phyloP scores from a whole-genome alignment of 2,329 filamentous ascomycete genomes.

The Microsporum canis region DNA sequence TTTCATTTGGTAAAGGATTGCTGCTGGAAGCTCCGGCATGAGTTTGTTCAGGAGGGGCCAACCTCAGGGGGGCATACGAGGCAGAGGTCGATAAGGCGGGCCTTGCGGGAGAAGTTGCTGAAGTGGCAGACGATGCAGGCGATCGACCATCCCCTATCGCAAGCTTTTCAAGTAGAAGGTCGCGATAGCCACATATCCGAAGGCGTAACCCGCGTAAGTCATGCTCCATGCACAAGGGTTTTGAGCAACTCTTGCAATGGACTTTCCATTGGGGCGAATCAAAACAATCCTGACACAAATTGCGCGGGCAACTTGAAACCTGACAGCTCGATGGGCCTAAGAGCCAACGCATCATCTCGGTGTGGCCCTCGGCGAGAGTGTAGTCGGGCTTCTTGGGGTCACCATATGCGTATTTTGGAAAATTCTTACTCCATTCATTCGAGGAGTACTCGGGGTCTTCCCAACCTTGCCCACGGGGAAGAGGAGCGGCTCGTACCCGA shows the following conservation, averaged over 20 bases:
- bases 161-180: conserved; percentile 41
- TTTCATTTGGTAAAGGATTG: not conserved
- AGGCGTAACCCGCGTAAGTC: conserved; percentile 47
- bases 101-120: conserved; percentile 13
- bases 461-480: conserved; percentile 44
- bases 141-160: conserved; percentile 23
- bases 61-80: conserved; percentile 3
- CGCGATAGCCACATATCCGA: conserved; percentile 47
- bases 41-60: not conserved
- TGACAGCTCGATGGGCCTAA: conserved; percentile 37
- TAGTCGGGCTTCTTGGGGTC: conserved; percentile 31
- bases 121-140: conserved; percentile 14
- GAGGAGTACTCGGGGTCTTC: conserved; percentile 44
- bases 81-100: not conserved
- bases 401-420: conserved; percentile 31
- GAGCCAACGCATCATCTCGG: conserved; percentile 37
- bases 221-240: conserved; percentile 48
- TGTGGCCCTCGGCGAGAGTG: conserved; percentile 29
- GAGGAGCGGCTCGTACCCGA: conserved; percentile 45
- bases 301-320: conserved; percentile 43
- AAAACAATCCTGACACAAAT: conserved; percentile 48
- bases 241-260: conserved; percentile 47
- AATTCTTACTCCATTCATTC: conserved; percentile 32
- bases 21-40: not conserved
- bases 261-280: conserved; percentile 49